Evolutionary conservation across 2,329 filamentous ascomycete genomes (phyloP).

Genomic region (Aspergillus cejpii): DNA sequence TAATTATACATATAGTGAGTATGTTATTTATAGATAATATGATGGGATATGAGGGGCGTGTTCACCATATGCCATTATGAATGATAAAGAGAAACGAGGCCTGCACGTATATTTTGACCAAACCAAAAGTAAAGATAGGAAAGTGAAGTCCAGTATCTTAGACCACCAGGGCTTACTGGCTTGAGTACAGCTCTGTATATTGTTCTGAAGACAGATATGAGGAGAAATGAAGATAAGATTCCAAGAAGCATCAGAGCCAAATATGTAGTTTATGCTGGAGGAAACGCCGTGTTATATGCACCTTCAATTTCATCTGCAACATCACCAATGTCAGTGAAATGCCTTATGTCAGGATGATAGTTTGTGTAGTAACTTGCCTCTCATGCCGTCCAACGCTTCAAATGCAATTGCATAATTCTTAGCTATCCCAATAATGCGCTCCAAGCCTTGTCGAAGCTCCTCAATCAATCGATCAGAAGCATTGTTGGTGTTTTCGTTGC

Average conservation of each 20-base stretch:
- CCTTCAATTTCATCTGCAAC: slow-evolving; percentile 38
- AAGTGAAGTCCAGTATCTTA: background rate
- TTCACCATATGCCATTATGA: background rate
- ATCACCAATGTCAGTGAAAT: slow-evolving; percentile 6
- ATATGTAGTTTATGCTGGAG: slow-evolving; percentile 18
- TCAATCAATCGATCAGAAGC: slow-evolving; percentile 30
- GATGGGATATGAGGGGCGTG: background rate
- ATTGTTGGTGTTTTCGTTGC: slow-evolving; percentile 17
- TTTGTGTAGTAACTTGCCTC: slow-evolving; percentile 28
- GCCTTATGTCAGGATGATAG: background rate
- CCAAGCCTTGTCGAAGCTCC: slow-evolving; percentile 35
- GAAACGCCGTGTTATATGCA: slow-evolving; percentile 39
- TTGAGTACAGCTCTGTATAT: background rate
- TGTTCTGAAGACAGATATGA: background rate
- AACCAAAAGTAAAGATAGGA: background rate
- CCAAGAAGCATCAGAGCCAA: background rate
- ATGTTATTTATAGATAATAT: background rate
- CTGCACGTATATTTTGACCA: background rate
- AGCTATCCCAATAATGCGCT: slow-evolving; percentile 32
- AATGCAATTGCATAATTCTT: slow-evolving; percentile 40
- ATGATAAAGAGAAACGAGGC: background rate
- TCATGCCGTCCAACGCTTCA: slow-evolving; percentile 41
- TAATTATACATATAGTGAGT: too few species aligned
- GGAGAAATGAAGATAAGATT: background rate
- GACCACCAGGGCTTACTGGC: background rate